phyloP scores from a whole-genome alignment of 495 filamentous ascomycete genomes.

The Xylaria cubensis region DNA sequence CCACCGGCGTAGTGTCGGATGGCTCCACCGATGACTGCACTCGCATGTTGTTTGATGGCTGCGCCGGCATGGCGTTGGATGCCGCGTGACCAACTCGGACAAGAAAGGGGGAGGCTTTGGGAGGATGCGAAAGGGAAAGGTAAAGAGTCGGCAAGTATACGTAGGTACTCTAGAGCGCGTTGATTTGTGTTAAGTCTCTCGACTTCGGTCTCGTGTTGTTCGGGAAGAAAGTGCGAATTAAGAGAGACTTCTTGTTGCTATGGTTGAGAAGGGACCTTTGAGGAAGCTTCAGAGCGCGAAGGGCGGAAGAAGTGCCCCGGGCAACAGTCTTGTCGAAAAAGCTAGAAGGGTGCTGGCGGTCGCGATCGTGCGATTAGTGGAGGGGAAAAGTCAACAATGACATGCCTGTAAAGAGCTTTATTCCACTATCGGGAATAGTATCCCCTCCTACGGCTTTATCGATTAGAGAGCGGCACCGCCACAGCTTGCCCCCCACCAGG shows the following conservation, averaged over 20 bases:
- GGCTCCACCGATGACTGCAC: slow-evolving; percentile 28
- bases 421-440: slow-evolving; percentile 6
- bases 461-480: slow-evolving; percentile 20
- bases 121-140: not conserved
- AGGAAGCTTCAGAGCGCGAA: not conserved
- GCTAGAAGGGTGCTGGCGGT: slow-evolving; percentile 19
- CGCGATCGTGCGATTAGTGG: slow-evolving; percentile 26
- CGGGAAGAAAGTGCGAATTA: slow-evolving; percentile 17
- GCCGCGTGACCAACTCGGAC: not conserved
- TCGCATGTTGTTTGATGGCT: slow-evolving; percentile 31
- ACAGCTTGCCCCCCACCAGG: not conserved
- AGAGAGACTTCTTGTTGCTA: not conserved
- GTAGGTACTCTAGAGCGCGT: slow-evolving; percentile 7
- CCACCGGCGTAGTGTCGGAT: slow-evolving; percentile 49
- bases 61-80: slow-evolving; percentile 39
- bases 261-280: not conserved
- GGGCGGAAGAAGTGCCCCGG: slow-evolving; percentile 17
- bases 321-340: slow-evolving; percentile 25
- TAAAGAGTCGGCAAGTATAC: not conserved
- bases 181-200: slow-evolving; percentile 17
- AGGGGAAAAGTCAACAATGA: slow-evolving; percentile 29
- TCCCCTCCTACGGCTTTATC: slow-evolving; percentile 23
- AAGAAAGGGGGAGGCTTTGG: slow-evolving; percentile 9
- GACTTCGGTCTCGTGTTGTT: slow-evolving; percentile 15
- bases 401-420: slow-evolving; percentile 19